phyloP scores from a whole-genome alignment of 306 rosid species.

The Echinosophora koreensis region DNA sequence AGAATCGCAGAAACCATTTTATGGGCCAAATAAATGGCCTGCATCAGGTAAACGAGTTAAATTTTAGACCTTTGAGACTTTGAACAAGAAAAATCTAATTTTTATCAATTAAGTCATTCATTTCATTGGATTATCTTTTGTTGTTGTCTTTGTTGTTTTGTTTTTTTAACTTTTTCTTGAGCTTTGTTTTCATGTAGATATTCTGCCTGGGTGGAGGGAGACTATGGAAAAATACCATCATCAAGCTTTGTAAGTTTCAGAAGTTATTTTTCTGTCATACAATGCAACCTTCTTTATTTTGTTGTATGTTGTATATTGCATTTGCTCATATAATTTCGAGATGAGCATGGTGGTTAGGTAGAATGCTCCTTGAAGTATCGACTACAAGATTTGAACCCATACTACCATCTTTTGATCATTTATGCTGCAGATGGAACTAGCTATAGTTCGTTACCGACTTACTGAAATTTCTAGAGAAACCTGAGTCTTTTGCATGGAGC shows the following conservation, averaged over 20 bases:
- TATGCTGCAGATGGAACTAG: slow-evolving; percentile 10
- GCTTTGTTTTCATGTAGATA: slow-evolving; percentile 55
- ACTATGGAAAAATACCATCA: slow-evolving; percentile 87
- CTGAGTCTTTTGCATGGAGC: background rate
- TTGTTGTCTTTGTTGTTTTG: background rate
- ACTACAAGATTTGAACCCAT: no score
- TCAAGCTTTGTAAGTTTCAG: slow-evolving; percentile 71
- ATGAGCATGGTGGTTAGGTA: no score
- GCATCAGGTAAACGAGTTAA: slow-evolving; percentile 63
- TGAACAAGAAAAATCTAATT: slow-evolving; percentile 6
- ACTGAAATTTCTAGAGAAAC: background rate
- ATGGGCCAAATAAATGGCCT: slow-evolving; percentile 91
- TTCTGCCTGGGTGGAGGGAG: slow-evolving; percentile 84
- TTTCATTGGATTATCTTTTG: background rate
- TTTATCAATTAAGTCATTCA: background rate
- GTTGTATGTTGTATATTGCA: no score
- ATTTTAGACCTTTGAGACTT: background rate
- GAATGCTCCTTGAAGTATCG: background rate
- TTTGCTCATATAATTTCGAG: no score
- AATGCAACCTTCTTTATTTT: background rate
- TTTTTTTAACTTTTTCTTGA: background rate
- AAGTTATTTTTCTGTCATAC: slow-evolving; percentile 10
- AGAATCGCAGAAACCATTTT: slow-evolving; percentile 78
- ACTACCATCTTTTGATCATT: slow-evolving; percentile 9
- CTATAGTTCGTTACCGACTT: slow-evolving; percentile 8